These are phyloP conservation scores for Salix koriyanagi DNA, from an alignment of 345 rosid genomes.

Conservation along the genomic window DNA sequence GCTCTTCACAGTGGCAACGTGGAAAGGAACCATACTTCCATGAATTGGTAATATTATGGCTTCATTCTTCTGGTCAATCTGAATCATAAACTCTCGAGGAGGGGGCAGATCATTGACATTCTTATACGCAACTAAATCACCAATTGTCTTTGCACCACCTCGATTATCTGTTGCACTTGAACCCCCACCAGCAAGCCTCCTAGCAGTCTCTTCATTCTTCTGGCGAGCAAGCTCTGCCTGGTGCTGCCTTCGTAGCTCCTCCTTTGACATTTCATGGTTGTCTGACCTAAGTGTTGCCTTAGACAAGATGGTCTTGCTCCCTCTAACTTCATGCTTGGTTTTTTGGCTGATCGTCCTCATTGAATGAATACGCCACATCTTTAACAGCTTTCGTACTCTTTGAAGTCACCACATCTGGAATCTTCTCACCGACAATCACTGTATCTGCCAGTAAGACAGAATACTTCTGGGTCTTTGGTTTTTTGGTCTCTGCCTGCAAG, in stretches of 20 bases:
- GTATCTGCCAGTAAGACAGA: slow-evolving; percentile 86
- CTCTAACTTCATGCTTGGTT: slow-evolving; percentile 36
- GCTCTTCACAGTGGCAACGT: slow-evolving; percentile 80
- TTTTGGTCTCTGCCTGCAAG: slow-evolving; percentile 51
- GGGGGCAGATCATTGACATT: slow-evolving; percentile 77
- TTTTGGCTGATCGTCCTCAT: slow-evolving; percentile 60
- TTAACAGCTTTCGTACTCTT: slow-evolving; percentile 71
- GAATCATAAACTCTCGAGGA: slow-evolving; percentile 69
- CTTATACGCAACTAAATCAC: slow-evolving; percentile 84
- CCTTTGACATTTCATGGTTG: slow-evolving; percentile 82
- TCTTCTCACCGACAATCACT: slow-evolving; percentile 61
- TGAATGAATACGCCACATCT: slow-evolving; percentile 86
- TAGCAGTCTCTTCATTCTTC: slow-evolving; percentile 94
- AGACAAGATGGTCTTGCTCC: slow-evolving; percentile 39
- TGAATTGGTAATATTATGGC: slow-evolving; percentile 79
- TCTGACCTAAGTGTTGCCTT: slow-evolving; percentile 89
- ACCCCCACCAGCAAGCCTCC: slow-evolving; percentile 87
- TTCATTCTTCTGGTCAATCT: slow-evolving; percentile 83
- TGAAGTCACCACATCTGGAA: slow-evolving; percentile 53
- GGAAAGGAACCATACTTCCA: slow-evolving; percentile 90
- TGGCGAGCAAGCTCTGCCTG: slow-evolving; percentile 97
- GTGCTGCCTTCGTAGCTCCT: slow-evolving; percentile 93
- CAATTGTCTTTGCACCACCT: slow-evolving; percentile 45
- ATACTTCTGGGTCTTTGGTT: slow-evolving; percentile 58
- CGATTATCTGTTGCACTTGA: slow-evolving; percentile 56